A percentile compares a stretch with the other conserved stretches of the same genome.
phyloP scores from a whole-genome alignment of 805 yeast species.

The Yarrowia sp. region DNA sequence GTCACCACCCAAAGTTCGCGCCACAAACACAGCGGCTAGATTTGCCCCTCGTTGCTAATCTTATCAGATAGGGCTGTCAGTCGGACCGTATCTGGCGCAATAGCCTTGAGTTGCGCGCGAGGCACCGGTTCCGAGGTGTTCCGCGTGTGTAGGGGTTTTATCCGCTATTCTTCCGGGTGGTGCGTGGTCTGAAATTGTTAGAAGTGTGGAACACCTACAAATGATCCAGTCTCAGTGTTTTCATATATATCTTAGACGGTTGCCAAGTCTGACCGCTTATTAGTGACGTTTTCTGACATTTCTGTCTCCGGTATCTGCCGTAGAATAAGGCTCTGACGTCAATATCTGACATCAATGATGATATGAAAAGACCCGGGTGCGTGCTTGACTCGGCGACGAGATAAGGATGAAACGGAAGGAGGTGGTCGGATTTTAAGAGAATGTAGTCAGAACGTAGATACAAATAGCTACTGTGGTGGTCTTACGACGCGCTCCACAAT shows the following conservation, averaged over 20 bases:
- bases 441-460: no score
- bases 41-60: conserved; percentile 14
- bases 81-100: conserved; percentile 16
- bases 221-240: no score
- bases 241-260: no score
- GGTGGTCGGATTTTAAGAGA: no score
- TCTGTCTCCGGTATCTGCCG: background rate
- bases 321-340: background rate
- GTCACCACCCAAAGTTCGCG: conserved; percentile 4
- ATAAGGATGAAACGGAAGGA: background rate
- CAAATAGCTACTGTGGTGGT: no score
- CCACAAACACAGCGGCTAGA: conserved; percentile 26
- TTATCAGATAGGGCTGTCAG: conserved; percentile 7
- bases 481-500: no score
- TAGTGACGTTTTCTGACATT: background rate
- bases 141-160: background rate
- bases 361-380: background rate
- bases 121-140: background rate
- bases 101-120: background rate
- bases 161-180: no score
- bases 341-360: background rate
- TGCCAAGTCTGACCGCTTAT: no score
- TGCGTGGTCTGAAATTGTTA: no score
- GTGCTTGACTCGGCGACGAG: background rate
- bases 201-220: no score